Evolutionary conservation across 2,329 filamentous ascomycete genomes (phyloP).

Genomic region (Pseudogymnoascus sp.): DNA sequence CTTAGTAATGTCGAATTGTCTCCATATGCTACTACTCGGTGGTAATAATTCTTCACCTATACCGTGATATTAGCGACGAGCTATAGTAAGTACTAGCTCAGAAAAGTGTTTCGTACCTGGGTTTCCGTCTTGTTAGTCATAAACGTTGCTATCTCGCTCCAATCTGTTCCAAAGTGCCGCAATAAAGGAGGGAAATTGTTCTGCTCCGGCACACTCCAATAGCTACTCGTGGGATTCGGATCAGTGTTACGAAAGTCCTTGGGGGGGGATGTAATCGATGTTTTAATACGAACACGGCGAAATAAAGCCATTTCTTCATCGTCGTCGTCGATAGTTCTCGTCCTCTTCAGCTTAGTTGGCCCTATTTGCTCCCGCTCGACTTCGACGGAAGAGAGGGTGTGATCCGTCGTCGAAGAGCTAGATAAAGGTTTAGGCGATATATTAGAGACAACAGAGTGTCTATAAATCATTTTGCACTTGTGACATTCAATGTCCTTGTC

Average conservation of each 20-base stretch:
- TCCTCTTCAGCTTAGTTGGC: not conserved
- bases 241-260: no score
- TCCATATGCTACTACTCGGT: conserved; percentile 31
- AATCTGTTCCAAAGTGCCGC: conserved; percentile 74
- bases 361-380: not conserved
- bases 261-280: not conserved
- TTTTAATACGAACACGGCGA: conserved; percentile 12
- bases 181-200: conserved; percentile 69
- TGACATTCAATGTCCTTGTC: not conserved
- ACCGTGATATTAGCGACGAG: conserved; percentile 28
- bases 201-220: conserved; percentile 80
- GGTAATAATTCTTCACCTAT: conserved; percentile 64
- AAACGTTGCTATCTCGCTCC: conserved; percentile 64
- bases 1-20: no score
- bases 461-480: not conserved
- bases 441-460: not conserved
- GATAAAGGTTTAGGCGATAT: not conserved
- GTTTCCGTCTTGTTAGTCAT: conserved; percentile 78
- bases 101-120: conserved; percentile 48
- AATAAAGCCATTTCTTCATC: conserved; percentile 11
- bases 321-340: not conserved
- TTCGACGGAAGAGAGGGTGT: not conserved
- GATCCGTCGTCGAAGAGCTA: not conserved
- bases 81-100: conserved; percentile 26
- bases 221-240: conserved; percentile 43